phyloP scores from a whole-genome alignment of 2,329 filamentous ascomycete species.

The Dactylellina drechsleri region DNA sequence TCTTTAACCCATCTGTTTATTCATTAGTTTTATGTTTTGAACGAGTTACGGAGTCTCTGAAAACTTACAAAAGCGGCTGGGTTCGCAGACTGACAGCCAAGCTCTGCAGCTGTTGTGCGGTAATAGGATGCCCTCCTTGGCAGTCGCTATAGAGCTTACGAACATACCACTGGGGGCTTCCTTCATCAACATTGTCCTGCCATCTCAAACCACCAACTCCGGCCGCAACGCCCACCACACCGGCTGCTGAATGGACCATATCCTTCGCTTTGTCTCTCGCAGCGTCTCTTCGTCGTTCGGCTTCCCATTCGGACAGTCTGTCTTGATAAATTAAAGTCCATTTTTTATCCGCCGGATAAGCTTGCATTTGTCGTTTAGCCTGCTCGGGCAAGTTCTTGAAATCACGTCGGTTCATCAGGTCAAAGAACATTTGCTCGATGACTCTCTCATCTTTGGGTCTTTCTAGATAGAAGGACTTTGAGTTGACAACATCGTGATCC shows the following conservation, averaged over 20 bases:
- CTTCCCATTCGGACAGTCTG: conserved; percentile 89
- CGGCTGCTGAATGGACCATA: conserved; percentile 58
- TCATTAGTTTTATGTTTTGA: conserved; percentile 9
- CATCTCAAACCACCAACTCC: conserved; percentile 79
- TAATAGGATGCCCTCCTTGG: conserved; percentile 69
- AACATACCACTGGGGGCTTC: conserved; percentile 97
- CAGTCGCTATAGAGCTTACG: conserved; percentile 91
- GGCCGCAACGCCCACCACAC: conserved; percentile 59
- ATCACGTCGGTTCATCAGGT: conserved; percentile 95
- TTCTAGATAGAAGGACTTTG: conserved; percentile 71
- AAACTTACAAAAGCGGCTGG: conserved; percentile 75
- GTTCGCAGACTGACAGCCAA: conserved; percentile 93
- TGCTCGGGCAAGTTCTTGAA: conserved; percentile 98
- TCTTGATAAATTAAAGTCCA: conserved; percentile 98
- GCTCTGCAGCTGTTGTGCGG: conserved; percentile 88
- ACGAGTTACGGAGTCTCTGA: not conserved
- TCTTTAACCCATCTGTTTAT: conserved; percentile 83
- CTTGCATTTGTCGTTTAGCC: conserved; percentile 92
- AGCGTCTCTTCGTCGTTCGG: conserved; percentile 86
- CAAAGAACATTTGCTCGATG: conserved; percentile 89
- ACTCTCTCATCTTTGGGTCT: conserved; percentile 82
- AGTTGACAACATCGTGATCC: conserved; percentile 60
- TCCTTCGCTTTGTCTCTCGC: conserved; percentile 78
- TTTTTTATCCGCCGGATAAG: conserved; percentile 92
- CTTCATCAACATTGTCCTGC: conserved; percentile 75